phyloP scores from a whole-genome alignment of 2,329 filamentous ascomycete species.

The Stemphylium beticola region DNA sequence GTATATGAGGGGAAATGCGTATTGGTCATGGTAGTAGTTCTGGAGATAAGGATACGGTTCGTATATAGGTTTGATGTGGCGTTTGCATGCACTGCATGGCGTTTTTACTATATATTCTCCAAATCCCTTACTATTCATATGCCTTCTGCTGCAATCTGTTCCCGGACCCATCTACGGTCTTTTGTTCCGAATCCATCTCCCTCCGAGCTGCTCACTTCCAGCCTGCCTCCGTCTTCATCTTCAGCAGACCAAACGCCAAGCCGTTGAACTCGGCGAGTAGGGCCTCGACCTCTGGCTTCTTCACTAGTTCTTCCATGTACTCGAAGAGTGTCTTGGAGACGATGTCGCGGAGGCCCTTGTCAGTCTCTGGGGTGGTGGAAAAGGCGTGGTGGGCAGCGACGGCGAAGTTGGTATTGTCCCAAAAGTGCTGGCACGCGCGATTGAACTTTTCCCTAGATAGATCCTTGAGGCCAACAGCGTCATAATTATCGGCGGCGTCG shows the following conservation, averaged over 20 bases:
- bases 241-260: background rate
- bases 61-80: background rate
- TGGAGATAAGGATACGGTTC: too few relatives aligned
- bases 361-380: background rate
- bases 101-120: too few relatives aligned
- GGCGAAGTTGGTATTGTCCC: background rate
- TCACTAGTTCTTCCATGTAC: background rate
- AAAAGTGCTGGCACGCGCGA: background rate
- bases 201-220: background rate
- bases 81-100: too few relatives aligned
- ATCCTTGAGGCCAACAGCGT: background rate
- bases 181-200: too few relatives aligned
- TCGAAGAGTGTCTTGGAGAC: accelerated
- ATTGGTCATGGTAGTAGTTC: background rate
- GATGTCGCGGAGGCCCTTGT: background rate
- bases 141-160: too few relatives aligned
- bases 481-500: constrained; percentile 4
- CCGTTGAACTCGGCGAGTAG: background rate
- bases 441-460: background rate
- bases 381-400: background rate
- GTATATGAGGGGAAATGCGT: background rate
- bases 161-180: too few relatives aligned
- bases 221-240: background rate
- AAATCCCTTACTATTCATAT: too few relatives aligned
- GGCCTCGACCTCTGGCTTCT: background rate